Base-by-base conservation (phyloP, 2,329 filamentous ascomycete species). In the Coniochaeta prunicola region DNA sequence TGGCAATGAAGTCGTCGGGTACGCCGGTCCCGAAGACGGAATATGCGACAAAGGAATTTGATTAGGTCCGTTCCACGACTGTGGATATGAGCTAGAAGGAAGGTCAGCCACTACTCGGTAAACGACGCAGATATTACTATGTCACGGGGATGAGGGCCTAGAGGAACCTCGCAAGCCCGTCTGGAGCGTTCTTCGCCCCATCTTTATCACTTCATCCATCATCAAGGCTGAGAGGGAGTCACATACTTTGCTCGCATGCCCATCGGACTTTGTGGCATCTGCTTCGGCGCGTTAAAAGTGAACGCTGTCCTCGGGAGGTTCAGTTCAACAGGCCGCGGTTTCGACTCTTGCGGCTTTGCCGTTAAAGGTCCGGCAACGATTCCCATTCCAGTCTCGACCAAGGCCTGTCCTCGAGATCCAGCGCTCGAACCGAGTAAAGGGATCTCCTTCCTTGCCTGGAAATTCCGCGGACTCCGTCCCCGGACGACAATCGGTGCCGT, bases 401-500 rank as follows among this genome's bases (percentile, higher is more conserved):
- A 75, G 36, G 86, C 86, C 70, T 94, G 92, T 42, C 91, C 86
- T n/a, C 88, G 82, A 30, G 90, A 90, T 28, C 87, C 87, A 24
- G 88, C 88, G 64, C 89, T 91, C 17, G 83, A 86, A 19, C 90
- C 90, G 58, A 91, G 83, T 53, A 97, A 81, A 2, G 93, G 92
- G 61, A 96, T 89, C 71, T 97, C 93, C 72, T 96, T 97, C 57
- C 93, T 83, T 10, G 92, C 89, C 72, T 96, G 92, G 72, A 97
- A 97, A 73, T 97, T 97, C 38, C 93, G 84, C 4, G 93, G 93
- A 72, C 92, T 97, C 66, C 93, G 85, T 36, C 93, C 93, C 61
- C 93, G 88, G 31, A 97, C 93, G 58, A 97, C 96, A 65, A 97
- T 93, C 2, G 93, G 91, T 1, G 91, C 89, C 0, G 93, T 97